Evolutionary conservation across 139 green algal genomes (phyloP), one percentile per base, ranked within the genome.

Genomic region (Monoraphidium neglectum): DNA sequence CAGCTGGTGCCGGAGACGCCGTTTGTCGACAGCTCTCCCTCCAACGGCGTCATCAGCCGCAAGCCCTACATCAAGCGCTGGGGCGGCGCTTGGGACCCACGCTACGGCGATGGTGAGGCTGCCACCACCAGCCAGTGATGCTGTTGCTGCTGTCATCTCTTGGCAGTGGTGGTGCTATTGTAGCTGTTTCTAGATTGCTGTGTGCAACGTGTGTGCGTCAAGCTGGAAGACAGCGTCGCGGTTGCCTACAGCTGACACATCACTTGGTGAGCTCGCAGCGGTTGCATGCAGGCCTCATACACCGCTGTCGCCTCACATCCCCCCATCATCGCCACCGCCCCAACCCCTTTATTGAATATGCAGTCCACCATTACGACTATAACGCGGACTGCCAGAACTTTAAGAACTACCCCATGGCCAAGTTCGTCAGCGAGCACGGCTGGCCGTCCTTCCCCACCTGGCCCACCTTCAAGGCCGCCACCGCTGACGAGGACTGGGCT

Each of bases 1-100:
- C 43, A 79, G 53, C 63, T 92, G 16, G 82, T 92, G 37, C 87
- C 92, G 0, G 53, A 56, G 2, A 70, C 82, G 15, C 56, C 80
- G 1, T 97, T 86, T 65, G 64, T 97, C 51, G 93, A 97, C 83
- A 79, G 73, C 56, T 92, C 82, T 0, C 93, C 93, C 24, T 88
- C 80, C 76, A 88, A 84, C 53, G 81, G 86, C 46, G 54, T 91
- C 0, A 70, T 77, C 70, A 82, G 47, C 43, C 28, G 26, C 0
- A 40, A 89, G 32, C 68, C 76, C n/a, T 43, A 49, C 76, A 77
- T 86, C 59, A 86, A 86, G 66, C 77, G 81, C 33, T 86, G 81
- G 81, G 81, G 76, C 24, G 67, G 70, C 51, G 18, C 77, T 3
- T 64, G 72, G 37, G 73, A 79, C 63, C 73, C 46, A 35, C 56